These are phyloP conservation scores for Geotrichum reessii DNA, from an alignment of 1,139 yeast genomes.

Conservation along the genomic window DNA sequence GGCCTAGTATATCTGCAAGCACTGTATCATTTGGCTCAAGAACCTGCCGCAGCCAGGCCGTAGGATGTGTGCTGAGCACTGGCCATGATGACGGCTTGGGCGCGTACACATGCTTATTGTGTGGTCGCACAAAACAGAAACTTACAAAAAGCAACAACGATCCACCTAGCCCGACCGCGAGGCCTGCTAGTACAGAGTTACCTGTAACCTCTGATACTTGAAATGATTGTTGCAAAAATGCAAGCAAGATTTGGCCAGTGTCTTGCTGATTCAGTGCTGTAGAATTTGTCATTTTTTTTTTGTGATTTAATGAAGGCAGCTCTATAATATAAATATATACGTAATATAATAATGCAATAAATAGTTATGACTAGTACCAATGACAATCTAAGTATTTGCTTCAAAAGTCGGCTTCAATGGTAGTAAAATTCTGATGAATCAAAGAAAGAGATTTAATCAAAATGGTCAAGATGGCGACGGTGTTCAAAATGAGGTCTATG, in stretches of 20 bases:
- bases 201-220: constrained; percentile 26
- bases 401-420: background rate
- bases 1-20: constrained; percentile 33
- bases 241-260: constrained; percentile 2
- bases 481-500: background rate
- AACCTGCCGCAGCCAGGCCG: constrained; percentile 32
- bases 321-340: background rate
- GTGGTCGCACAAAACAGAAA: constrained; percentile 36
- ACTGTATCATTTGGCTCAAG: constrained; percentile 29
- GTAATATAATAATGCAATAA: background rate
- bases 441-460: background rate
- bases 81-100: constrained; percentile 25
- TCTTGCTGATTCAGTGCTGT: background rate
- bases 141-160: constrained; percentile 28
- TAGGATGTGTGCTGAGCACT: constrained; percentile 23
- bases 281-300: background rate
- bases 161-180: constrained; percentile 36
- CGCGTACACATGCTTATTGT: constrained; percentile 35
- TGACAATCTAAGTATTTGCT: background rate
- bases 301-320: background rate
- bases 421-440: background rate
- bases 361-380: background rate
- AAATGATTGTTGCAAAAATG: constrained; percentile 16
- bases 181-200: constrained; percentile 36
- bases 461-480: background rate